These are phyloP conservation scores for Xylaria sp. DNA, from an alignment of 2,329 filamentous ascomycete species.

Conservation along the genomic window DNA sequence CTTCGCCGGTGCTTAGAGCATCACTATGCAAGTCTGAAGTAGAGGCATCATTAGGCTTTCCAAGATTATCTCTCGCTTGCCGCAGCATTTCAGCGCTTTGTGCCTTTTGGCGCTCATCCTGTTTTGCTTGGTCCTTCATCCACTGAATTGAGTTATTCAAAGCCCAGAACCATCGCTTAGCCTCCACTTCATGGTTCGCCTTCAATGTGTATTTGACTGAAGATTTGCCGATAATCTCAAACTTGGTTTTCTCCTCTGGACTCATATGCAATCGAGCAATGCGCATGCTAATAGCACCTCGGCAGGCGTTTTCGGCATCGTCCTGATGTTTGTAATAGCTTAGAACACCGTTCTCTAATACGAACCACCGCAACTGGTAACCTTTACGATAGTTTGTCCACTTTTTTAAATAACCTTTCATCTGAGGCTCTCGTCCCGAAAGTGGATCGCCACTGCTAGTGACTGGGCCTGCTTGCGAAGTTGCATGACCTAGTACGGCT, in stretches of 20 bases:
- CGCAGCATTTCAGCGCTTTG: constrained; percentile 79
- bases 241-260: constrained; percentile 94
- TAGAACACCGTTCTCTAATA: constrained; percentile 94
- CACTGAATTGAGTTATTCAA: constrained; percentile 99
- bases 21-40: constrained; percentile 62
- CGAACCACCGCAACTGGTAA: constrained; percentile 97
- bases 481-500: constrained; percentile 84
- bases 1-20: constrained; percentile 62
- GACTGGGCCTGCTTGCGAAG: constrained; percentile 64
- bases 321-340: constrained; percentile 99
- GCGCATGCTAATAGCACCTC: constrained; percentile 98
- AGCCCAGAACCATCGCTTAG: constrained; percentile 99
- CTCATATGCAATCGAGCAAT: constrained; percentile 97
- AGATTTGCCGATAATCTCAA: constrained; percentile 97
- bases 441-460: constrained; percentile 68
- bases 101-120: constrained; percentile 82
- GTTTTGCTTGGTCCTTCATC: constrained; percentile 95
- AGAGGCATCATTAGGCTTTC: constrained; percentile 62
- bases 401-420: constrained; percentile 99
- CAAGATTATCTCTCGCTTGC: constrained; percentile 82
- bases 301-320: constrained; percentile 93
- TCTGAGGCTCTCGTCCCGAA: constrained; percentile 89
- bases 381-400: constrained; percentile 99
- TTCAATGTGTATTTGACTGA: constrained; percentile 99
- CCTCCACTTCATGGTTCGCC: constrained; percentile 97